A percentile compares a stretch with the other conserved stretches of the same genome.
Conservation (phyloP, 2,329 filamentous ascomycete genomes). For the Torrubiellomyces zombiae region DNA sequence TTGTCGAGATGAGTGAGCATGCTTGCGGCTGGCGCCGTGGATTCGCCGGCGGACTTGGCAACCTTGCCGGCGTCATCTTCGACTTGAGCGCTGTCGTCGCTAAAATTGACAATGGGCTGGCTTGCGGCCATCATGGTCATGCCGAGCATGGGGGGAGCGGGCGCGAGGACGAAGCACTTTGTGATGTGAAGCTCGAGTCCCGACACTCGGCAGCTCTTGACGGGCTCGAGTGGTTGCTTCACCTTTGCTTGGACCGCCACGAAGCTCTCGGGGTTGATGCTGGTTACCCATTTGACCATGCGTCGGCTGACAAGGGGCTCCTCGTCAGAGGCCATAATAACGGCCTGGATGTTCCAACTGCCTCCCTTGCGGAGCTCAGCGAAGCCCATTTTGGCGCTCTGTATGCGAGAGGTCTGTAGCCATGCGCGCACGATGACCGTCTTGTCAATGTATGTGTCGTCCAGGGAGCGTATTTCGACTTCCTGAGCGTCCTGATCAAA, state of each 20-base stretch:
- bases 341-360: slow-evolving; percentile 66
- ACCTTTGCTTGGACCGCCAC: slow-evolving; percentile 68
- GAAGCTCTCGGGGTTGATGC: slow-evolving; percentile 63
- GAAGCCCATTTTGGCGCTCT: slow-evolving; percentile 85
- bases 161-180: slow-evolving; percentile 65
- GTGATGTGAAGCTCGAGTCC: slow-evolving; percentile 75
- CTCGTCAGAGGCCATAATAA: slow-evolving; percentile 50
- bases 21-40: slow-evolving; percentile 51
- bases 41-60: slow-evolving; percentile 25
- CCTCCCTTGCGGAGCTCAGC: slow-evolving; percentile 65
- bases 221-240: slow-evolving; percentile 70
- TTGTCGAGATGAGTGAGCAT: slow-evolving; percentile 82
- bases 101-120: slow-evolving; percentile 38
- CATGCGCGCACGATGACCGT: slow-evolving; percentile 62
- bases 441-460: slow-evolving; percentile 49
- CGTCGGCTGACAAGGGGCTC: slow-evolving; percentile 55
- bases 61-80: too few species aligned
- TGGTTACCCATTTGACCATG: slow-evolving; percentile 90
- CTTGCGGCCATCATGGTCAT: slow-evolving; percentile 40
- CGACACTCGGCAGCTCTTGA: slow-evolving; percentile 72
- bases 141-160: slow-evolving; percentile 39
- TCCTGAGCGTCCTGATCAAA: slow-evolving; percentile 30
- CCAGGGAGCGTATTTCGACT: slow-evolving; percentile 45
- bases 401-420: slow-evolving; percentile 74
- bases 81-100: slow-evolving; percentile 34